Evolutionary conservation across 306 rosid genomes (phyloP).

Genomic region (Pterocarpus santalinus): DNA sequence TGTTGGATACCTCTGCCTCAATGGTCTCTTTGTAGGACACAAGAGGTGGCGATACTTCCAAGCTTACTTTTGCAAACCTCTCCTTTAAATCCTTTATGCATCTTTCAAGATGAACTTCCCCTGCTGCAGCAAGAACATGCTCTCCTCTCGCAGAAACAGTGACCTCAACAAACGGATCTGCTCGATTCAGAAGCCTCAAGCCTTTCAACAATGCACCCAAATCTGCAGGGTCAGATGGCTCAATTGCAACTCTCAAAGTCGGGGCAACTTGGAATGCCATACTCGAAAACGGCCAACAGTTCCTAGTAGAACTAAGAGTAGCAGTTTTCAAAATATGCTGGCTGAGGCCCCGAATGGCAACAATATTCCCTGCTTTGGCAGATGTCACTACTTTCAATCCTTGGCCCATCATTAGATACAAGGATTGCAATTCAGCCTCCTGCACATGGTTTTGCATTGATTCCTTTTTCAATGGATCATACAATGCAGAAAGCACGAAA

Average conservation of each 20-base stretch:
- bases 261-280: slow-evolving; percentile 89
- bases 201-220: slow-evolving; percentile 76
- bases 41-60: slow-evolving; percentile 88
- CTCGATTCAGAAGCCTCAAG: slow-evolving; percentile 82
- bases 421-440: slow-evolving; percentile 75
- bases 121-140: slow-evolving; percentile 87
- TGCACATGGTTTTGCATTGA: slow-evolving; percentile 82
- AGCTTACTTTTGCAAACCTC: slow-evolving; percentile 83
- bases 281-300: slow-evolving; percentile 94
- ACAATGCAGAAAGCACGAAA: slow-evolving; percentile 89
- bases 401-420: slow-evolving; percentile 97
- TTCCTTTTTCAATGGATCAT: slow-evolving; percentile 84
- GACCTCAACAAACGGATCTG: slow-evolving; percentile 93
- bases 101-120: slow-evolving; percentile 95
- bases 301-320: slow-evolving; percentile 82
- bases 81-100: slow-evolving; percentile 92
- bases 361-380: slow-evolving; percentile 81
- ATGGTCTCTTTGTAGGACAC: slow-evolving; percentile 88
- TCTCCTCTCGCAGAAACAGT: slow-evolving; percentile 86
- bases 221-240: slow-evolving; percentile 91
- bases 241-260: slow-evolving; percentile 86
- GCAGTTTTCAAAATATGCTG: slow-evolving; percentile 92
- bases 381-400: slow-evolving; percentile 76
- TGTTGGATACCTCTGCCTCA: slow-evolving; percentile 68
- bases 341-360: slow-evolving; percentile 93